Base-by-base conservation (phyloP, 2,329 filamentous ascomycete species). In the Chalaropsis ovoidea region DNA sequence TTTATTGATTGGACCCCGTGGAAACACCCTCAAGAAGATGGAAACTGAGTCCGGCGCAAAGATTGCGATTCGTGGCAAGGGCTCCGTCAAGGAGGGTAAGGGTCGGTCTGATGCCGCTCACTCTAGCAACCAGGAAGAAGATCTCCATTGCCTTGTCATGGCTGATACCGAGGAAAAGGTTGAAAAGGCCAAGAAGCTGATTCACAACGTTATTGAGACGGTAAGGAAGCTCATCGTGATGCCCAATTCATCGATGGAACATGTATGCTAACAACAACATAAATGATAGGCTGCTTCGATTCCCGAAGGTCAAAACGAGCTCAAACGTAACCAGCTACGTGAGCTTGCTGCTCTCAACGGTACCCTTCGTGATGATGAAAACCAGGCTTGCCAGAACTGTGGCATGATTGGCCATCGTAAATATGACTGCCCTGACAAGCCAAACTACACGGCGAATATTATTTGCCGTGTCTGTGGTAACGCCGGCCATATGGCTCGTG, bases 1-100 rank as follows among this genome's bases (percentile, higher is more conserved):
- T 79, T 87, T 99, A 84, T 91, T 99, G 78, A 99, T 99, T 86
- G 94, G 94, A 79, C 94, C 94, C 79, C 94, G 94, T 93, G 94
- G 94, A 79, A 99, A 99, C 77, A 99, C 94, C 71, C 80, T 99
- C 75, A 99, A 99, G 82, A 99, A 96, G 78, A 99, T 99, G 94
- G 94, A 99, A 77, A 85, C 87, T 74, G 92, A 99, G 79, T 99
- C 94, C 66, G 87, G 87, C 69, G 94, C 94, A 76, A 99, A 99
- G 78, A 99, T 99, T 80, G 94, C 94, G 71, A 99, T 99, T 75
- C 93, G 94, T 78, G 94, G 94, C 81, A 99, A 99, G 79, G 94
- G 94, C 75, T 99, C 94, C 72, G 94, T 99, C 76, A 99, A 99
- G 79, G 94, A 99, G 84, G 94, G 94, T 81, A 99, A 99, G 77